Evolutionary conservation across 164 flowering plant genomes (phyloP), one percentile per base, ranked within the genome.

Genomic region (Sextonia rubra): DNA sequence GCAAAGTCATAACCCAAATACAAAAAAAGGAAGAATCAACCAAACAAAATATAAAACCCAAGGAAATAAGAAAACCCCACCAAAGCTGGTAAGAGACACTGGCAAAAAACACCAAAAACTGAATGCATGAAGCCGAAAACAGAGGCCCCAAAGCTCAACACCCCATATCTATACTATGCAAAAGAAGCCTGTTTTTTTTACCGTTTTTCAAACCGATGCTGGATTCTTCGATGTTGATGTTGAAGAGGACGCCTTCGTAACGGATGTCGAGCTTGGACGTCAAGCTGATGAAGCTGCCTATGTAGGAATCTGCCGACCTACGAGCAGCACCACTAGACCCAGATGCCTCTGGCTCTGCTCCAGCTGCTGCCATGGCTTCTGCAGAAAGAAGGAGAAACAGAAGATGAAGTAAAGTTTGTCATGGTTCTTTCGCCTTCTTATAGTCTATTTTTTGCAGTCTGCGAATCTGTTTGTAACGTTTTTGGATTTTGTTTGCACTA

Each of bases 271-370:
- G 85, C 85, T 90, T 92, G 17, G 97, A 91, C 37, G 94, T 94
- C 85, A 94, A 86, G 80, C 97, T 94, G 32, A 94, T 94, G 87
- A 94, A 84, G 80, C 97, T 88, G 12, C 98, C 98, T 76, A 94
- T 84, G 86, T 94, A 92, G 18, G 98, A 85, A 77, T 91, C 97
- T 29, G 97, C 92, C 27, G 91, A 72, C 14, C 89, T 27, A 23
- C 29, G 27, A 12, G 29, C 65, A 15, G 4, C 66, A 26, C 67
- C 80, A 24, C 83, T n/a, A 68, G 80, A 85, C 80, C 88, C 80
- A 52, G 86, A 78, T n/a, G 81, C 79, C 44, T 86, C 93, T 12
- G 67, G 15, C 1, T 14, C 29, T 20, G 65, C 26, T 12, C 17
- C 2, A 20, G 20, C 30, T 62, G 20, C 30, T 62, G 65, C 65